Evolutionary conservation across 306 rosid genomes (phyloP), one percentile per base, ranked within the genome.

Genomic region (Cucumis hystrix): DNA sequence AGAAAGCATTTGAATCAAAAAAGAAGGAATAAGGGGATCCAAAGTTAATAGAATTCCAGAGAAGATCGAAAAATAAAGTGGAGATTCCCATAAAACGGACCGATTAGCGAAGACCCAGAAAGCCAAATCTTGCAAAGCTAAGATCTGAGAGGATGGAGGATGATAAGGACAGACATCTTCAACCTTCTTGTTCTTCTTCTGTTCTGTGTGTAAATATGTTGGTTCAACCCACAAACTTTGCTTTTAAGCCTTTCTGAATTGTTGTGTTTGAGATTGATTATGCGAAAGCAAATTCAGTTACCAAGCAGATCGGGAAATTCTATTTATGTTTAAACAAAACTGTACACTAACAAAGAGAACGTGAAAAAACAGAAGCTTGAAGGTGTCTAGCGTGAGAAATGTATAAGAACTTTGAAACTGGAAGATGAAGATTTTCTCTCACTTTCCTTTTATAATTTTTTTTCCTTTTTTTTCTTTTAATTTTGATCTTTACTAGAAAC

Each of bases 231-330:
- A 58, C 86, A 78, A 90, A 61, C 41, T 82, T 84, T 83, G 82
- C 85, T 73, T 77, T 77, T 87, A 78, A 82, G 79, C 82, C 87
- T 88, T 33, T 33, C 85, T 78, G 88, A 84, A 89, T 91, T 81
- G 85, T 85, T 82, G 37, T 33, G 37, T 33, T 67, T 67, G 85
- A 80, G 57, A 84, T 87, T 78, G 92, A 89, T 87, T 87, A 84
- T 78, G 83, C 83, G 91, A 94, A 94, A 85, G 93, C 89, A 81
- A 92, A 87, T 90, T 87, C 86, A 87, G 87, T 84, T 87, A 82
- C 80, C 85, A 84, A 90, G 89, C 86, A 83, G 90, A 89, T 87
- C 83, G 83, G 51, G 71, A 78, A 69, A 76, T 63, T 79, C 60
- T 82, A 75, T 82, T 83, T 83, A 39, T 72, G 80, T 62, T 79